A percentile compares a stretch with the other conserved stretches of the same genome.
phyloP scores from a whole-genome alignment of 192 early-diverging fungal genomes.

The Umbelopsis sp. region DNA sequence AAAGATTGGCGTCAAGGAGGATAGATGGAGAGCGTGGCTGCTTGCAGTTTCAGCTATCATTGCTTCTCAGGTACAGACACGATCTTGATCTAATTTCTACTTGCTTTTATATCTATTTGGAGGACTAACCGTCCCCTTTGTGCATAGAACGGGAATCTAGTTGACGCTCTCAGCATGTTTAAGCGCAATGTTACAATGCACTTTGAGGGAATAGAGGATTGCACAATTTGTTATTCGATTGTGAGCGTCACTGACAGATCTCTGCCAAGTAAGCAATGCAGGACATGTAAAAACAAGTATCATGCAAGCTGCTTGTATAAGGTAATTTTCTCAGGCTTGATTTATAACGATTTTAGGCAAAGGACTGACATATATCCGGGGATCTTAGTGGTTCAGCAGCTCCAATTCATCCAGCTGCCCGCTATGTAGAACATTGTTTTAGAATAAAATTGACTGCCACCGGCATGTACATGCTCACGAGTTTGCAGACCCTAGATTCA shows the following conservation, averaged over 20 bases:
- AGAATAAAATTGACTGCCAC: background rate
- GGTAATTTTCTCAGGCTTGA: slow-evolving; percentile 24
- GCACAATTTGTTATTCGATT: slow-evolving; percentile 96
- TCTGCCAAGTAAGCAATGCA: slow-evolving; percentile 87
- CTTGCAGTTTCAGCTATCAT: slow-evolving; percentile 48
- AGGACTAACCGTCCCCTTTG: slow-evolving; percentile 49
- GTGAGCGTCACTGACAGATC: slow-evolving; percentile 86
- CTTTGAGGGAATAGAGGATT: slow-evolving; percentile 97
- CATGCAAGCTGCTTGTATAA: slow-evolving; percentile 94
- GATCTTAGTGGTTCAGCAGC: slow-evolving; percentile 55
- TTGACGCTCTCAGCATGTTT: slow-evolving; percentile 79
- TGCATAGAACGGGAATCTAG: slow-evolving; percentile 76
- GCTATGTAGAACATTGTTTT: slow-evolving; percentile 60
- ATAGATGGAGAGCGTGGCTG: slow-evolving; percentile 68
- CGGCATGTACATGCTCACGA: background rate
- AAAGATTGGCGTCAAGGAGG: slow-evolving; percentile 70
- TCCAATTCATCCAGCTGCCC: slow-evolving; percentile 67
- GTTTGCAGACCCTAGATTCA: too few relatives aligned
- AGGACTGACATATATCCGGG: background rate
- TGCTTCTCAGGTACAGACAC: slow-evolving; percentile 44
- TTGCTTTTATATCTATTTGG: slow-evolving; percentile 58
- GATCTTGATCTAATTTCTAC: slow-evolving; percentile 54
- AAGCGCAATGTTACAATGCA: slow-evolving; percentile 87
- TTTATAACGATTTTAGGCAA: background rate
- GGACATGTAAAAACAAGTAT: slow-evolving; percentile 94